These are phyloP conservation scores for Metarhizium album DNA, from an alignment of 2,329 filamentous ascomycete species.

Conservation along the genomic window DNA sequence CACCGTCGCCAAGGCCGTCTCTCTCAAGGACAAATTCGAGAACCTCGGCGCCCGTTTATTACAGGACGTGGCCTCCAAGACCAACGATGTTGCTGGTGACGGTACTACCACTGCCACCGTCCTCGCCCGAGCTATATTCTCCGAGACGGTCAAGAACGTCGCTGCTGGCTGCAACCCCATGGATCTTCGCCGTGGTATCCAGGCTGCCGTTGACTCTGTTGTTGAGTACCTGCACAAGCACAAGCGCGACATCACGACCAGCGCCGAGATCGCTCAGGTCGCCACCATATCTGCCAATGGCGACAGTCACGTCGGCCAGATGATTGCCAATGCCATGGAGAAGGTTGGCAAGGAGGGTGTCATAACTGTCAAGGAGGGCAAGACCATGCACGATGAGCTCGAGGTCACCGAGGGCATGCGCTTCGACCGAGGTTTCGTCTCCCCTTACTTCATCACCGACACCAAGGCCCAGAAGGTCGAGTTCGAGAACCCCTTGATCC, in stretches of 20 bases:
- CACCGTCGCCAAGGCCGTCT: slow-evolving; percentile 79
- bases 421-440: slow-evolving; percentile 97
- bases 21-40: slow-evolving; percentile 97
- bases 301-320: slow-evolving; percentile 84
- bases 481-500: slow-evolving; percentile 98
- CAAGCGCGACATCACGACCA: slow-evolving; percentile 97
- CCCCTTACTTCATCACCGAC: slow-evolving; percentile 99
- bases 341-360: slow-evolving; percentile 99
- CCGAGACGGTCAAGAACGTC: slow-evolving; percentile 99
- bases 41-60: slow-evolving; percentile 95
- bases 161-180: slow-evolving; percentile 99
- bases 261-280: slow-evolving; percentile 93
- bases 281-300: slow-evolving; percentile 98
- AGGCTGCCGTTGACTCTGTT: slow-evolving; percentile 89
- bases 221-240: slow-evolving; percentile 90
- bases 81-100: slow-evolving; percentile 97
- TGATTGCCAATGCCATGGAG: slow-evolving; percentile 98
- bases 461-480: slow-evolving; percentile 98
- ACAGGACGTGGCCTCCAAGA: slow-evolving; percentile 98
- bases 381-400: slow-evolving; percentile 94
- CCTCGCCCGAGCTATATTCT: slow-evolving; percentile 95
- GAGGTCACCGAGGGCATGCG: slow-evolving; percentile 99
- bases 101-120: slow-evolving; percentile 97
- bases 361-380: slow-evolving; percentile 99
- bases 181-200: slow-evolving; percentile 94